Evolutionary conservation across 2,329 filamentous ascomycete species (phyloP), one percentile per base, ranked within the genome.

Genomic region (Calonectria fujianensis): DNA sequence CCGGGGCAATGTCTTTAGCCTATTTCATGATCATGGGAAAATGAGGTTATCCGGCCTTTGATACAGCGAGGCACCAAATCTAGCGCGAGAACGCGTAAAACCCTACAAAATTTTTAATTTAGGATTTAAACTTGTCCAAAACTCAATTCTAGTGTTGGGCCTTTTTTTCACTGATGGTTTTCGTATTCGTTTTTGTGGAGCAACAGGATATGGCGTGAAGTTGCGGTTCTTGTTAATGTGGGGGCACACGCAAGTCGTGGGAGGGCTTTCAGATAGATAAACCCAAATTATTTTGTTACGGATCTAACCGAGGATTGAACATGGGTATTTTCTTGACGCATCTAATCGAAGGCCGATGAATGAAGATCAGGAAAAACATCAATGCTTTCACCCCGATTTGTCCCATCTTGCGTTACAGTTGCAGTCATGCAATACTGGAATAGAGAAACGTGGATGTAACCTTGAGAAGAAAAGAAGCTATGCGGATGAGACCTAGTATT

Each of bases 1-100:
- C 57, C 24, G 35, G 57, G 24, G 20, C 29, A 63, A 11, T 41
- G 13, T 41, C n/a, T 63, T 63, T 63, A 63, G 57, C 57, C 57
- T 63, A 63, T 41, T 29, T 63, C 37, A 24, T 18, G 2, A 6
- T 1, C 6, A 4, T 29, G 6, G 35, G 18, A 9, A 39, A 39
- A 41, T 11, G 57, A 63, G 16, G 57, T 35, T 27, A 39, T 61
- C 11, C 52, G 32, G 52, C 31, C 4, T n/a, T 9, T 45, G 41
- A 45, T 35, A 18, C 5, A 57, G 52, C 31, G 7, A 35, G 9
- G 10, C 20, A 1, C 13, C 1, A 5, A 24, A 13, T 3, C 45
- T 11, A 11, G 10, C 10, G 45, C 13, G 3, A 48, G 45, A 48
- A 3, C 20, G 45, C 45, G n/a, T 24, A 54, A 31, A 31, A 8